phyloP scores from a whole-genome alignment of 2,329 filamentous ascomycete genomes.

The Colletotrichum acutatum region DNA sequence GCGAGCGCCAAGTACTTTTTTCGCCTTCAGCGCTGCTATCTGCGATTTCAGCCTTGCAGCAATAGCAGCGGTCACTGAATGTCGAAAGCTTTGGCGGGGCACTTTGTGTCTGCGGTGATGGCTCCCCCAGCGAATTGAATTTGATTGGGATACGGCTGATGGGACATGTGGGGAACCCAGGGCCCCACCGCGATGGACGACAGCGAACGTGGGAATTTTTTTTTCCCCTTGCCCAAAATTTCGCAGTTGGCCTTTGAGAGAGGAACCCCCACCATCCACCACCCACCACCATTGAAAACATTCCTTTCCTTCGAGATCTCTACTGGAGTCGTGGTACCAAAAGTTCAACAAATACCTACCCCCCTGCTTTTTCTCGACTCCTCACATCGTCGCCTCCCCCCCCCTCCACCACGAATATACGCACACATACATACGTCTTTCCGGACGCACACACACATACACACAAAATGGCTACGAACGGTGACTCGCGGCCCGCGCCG shows the following conservation, averaged over 20 bases:
- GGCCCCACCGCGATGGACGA: conserved; percentile 11
- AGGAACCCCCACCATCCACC: conserved; percentile 34
- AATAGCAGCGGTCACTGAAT: background rate
- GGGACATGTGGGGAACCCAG: background rate
- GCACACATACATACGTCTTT: background rate
- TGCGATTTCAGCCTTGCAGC: conserved; percentile 32
- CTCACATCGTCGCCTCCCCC: background rate
- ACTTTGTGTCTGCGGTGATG: background rate
- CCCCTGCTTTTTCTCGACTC: background rate
- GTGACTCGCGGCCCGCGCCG: conserved; percentile 58
- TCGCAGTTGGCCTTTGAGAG: conserved; percentile 17
- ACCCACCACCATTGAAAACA: conserved; percentile 15
- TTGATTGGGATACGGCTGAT: conserved; percentile 29
- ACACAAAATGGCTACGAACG: conserved; percentile 58
- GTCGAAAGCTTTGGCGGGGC: conserved; percentile 39
- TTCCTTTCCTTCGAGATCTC: conserved; percentile 25
- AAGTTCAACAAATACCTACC: conserved; percentile 7
- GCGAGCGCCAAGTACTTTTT: background rate
- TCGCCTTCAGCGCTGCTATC: background rate
- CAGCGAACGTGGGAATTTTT: conserved; percentile 30
- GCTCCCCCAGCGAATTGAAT: background rate
- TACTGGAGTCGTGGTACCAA: conserved; percentile 12
- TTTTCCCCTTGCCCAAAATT: conserved; percentile 31
- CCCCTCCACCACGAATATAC: background rate
- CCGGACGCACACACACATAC: conserved; percentile 27